phyloP scores from a whole-genome alignment of 495 filamentous ascomycete species.

The Aspergillus kassunensis region DNA sequence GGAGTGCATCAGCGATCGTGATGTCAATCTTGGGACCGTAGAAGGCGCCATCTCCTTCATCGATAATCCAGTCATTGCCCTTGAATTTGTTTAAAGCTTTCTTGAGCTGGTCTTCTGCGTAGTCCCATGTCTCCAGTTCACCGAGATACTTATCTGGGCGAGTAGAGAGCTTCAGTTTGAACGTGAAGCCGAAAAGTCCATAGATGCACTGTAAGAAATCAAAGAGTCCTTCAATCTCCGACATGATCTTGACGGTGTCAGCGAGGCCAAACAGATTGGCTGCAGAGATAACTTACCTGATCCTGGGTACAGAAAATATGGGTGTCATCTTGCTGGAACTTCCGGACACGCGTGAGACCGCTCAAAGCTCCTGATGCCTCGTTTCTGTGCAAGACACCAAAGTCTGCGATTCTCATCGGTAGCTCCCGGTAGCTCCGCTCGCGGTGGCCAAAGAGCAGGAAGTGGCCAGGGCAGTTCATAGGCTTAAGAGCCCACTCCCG shows the following conservation, averaged over 20 bases:
- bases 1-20: conserved; percentile 75
- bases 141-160: conserved; percentile 91
- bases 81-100: conserved; percentile 75
- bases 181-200: conserved; percentile 87
- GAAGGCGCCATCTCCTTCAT: conserved; percentile 93
- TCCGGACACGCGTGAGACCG: conserved; percentile 84
- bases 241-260: conserved; percentile 55
- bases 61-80: conserved; percentile 77
- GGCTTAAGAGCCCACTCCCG: conserved; percentile 78
- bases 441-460: conserved; percentile 69
- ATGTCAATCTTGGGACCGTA: conserved; percentile 97
- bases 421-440: conserved; percentile 84
- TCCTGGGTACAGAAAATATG: conserved; percentile 89
- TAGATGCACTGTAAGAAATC: conserved; percentile 83
- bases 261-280: background rate
- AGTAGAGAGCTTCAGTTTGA: conserved; percentile 93
- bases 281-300: conserved; percentile 44
- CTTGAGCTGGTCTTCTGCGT: conserved; percentile 74
- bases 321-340: conserved; percentile 93
- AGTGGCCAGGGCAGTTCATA: conserved; percentile 97
- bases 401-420: conserved; percentile 87
- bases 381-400: conserved; percentile 91
- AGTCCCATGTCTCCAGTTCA: conserved; percentile 79
- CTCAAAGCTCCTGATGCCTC: conserved; percentile 89
- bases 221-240: conserved; percentile 83